A percentile compares a stretch with the other conserved stretches of the same genome.
phyloP scores from a whole-genome alignment of 345 rosid species.

The Punica granatum region DNA sequence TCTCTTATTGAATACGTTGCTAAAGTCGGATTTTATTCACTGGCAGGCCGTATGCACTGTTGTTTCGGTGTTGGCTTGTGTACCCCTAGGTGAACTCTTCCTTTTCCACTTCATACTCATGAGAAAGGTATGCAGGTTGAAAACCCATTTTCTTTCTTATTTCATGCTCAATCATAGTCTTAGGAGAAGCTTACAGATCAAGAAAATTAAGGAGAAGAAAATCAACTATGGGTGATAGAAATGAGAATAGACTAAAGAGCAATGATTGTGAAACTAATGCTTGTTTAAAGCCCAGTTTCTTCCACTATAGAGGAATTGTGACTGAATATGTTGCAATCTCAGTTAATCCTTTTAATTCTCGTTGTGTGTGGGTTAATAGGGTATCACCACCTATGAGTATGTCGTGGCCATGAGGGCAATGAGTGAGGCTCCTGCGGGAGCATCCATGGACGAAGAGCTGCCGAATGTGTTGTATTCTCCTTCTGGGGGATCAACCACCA shows the following conservation, averaged over 20 bases:
- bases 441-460: constrained; percentile 58
- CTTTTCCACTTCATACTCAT: constrained; percentile 93
- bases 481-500: constrained; percentile 68
- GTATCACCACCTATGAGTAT: constrained; percentile 88
- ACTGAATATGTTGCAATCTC: neutral
- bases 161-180: neutral
- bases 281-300: neutral
- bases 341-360: neutral
- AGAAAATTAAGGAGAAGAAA: neutral
- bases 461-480: constrained; percentile 66
- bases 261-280: neutral
- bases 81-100: constrained; percentile 91
- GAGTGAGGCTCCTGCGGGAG: constrained; percentile 89
- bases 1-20: neutral
- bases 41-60: constrained; percentile 77
- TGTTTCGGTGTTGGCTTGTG: constrained; percentile 82
- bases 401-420: constrained; percentile 89
- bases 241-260: neutral
- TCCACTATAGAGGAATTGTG: neutral
- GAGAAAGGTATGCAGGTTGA: constrained; percentile 56
- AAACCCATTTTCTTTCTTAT: neutral
- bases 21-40: constrained; percentile 13
- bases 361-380: constrained; percentile 27
- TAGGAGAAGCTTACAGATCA: neutral
- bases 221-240: neutral